These are phyloP conservation scores for Yamadazyma kitorensis DNA, from an alignment of 805 yeast genomes.

Conservation along the genomic window DNA sequence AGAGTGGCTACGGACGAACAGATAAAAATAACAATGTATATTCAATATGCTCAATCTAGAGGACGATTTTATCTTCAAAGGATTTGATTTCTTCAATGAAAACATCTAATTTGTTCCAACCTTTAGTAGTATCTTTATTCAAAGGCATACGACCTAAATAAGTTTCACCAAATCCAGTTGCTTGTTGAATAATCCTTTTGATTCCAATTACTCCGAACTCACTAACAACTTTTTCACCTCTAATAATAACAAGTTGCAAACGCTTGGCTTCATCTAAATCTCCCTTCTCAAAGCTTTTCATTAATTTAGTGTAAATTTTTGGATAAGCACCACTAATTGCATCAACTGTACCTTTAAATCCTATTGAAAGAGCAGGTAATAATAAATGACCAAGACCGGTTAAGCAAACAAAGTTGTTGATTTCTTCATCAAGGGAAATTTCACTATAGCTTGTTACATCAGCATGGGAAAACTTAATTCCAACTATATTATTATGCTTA, in stretches of 20 bases:
- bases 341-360: conserved; percentile 51
- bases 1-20: too few species aligned
- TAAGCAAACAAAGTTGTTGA: conserved; percentile 42
- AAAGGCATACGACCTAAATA: conserved; percentile 48
- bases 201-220: conserved; percentile 46
- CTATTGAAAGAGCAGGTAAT: conserved; percentile 45
- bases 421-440: conserved; percentile 41
- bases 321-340: conserved; percentile 55
- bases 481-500: conserved; percentile 47
- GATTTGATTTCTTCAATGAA: conserved; percentile 45
- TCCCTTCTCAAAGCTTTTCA: conserved; percentile 36
- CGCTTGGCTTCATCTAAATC: conserved; percentile 39
- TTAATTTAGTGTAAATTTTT: conserved; percentile 43
- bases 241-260: conserved; percentile 41
- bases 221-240: conserved; percentile 46
- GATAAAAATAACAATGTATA: too few species aligned
- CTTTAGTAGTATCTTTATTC: conserved; percentile 30
- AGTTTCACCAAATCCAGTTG: conserved; percentile 43
- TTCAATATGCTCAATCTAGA: too few species aligned
- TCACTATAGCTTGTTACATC: conserved; percentile 47
- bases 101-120: conserved; percentile 30
- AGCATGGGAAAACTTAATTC: conserved; percentile 51
- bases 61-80: conserved; percentile 35
- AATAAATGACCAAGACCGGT: conserved; percentile 54
- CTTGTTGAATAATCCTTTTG: conserved; percentile 38